phyloP scores from a whole-genome alignment of 148 eudicot genomes.

The Cornus kousa region DNA sequence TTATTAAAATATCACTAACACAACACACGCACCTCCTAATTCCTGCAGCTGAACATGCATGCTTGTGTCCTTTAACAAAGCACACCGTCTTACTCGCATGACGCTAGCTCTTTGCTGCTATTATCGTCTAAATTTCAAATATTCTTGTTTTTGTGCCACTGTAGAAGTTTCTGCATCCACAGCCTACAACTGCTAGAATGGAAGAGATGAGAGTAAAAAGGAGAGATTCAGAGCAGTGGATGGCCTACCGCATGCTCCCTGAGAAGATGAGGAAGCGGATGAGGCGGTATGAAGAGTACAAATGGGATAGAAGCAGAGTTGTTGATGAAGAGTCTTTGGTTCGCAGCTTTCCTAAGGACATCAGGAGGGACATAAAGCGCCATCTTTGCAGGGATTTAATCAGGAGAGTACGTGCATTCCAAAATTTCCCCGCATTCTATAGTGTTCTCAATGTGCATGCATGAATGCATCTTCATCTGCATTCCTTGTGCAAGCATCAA shows the following conservation, averaged over 20 bases:
- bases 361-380: constrained; percentile 27
- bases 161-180: constrained; percentile 19
- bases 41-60: no score
- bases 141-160: neutral
- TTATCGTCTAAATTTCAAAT: no score
- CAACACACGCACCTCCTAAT: no score
- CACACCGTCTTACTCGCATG: no score
- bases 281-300: constrained; percentile 25
- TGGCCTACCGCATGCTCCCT: constrained; percentile 33
- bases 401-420: constrained; percentile 16
- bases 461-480: neutral
- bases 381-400: constrained; percentile 26
- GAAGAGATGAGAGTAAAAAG: constrained; percentile 34
- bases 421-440: no score
- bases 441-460: no score
- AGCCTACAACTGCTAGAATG: constrained; percentile 16
- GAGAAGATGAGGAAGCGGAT: constrained; percentile 22
- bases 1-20: no score
- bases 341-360: constrained; percentile 22
- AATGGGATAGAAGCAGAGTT: constrained; percentile 27
- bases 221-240: constrained; percentile 30
- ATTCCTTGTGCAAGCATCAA: neutral
- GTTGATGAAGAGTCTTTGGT: constrained; percentile 27
- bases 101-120: no score
- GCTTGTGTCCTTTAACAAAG: no score